Evolutionary conservation across 371 early-diverging fungal genomes (phyloP), one percentile per base, ranked within the genome.

Genomic region (Coemansia sp.): DNA sequence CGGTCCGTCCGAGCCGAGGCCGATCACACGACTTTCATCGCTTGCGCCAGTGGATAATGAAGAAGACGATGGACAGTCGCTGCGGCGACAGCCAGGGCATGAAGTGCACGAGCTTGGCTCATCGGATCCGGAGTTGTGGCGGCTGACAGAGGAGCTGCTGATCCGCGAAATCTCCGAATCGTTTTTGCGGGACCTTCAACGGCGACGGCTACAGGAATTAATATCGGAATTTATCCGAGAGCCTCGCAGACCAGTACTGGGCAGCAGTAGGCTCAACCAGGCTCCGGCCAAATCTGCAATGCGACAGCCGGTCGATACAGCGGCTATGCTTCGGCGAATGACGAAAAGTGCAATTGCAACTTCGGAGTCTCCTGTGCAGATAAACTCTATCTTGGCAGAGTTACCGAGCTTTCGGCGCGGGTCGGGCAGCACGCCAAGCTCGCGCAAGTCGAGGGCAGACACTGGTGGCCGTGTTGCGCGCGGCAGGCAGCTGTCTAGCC

Each of bases 341-440:
- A 49, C 66, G 14, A 50, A 41, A 36, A 59, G 31, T 33, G 55
- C 39, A 14, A 31, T 36, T 9, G 59, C 50, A 26, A 41, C 48
- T 26, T n/a, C 57, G 5, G 75, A 71, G 14, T n/a, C 49, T 4
- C 43, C 47, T 5, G 30, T 49, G 31, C 55, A 61, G 30, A 60
- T 74, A 16, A 66, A 66, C 56, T 43, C 75, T 0, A 45, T 72
- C 1, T 41, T 74, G 43, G 61, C 75, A 0, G 75, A 74, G 20
- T 57, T 74, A n/a, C 75, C 75, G 8, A 74, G 75, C 56, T 74
- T 74, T 49, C 57, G 75, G 36, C 61, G 66, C 16, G 74, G 72
- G 3, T 39, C 56, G 3, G 35, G 40, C 26, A 50, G 47, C 38
- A 31, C 31, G 11, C 33, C 16, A 11, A 26, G 34, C 5, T 12